Conservation (phyloP, 2,329 filamentous ascomycete genomes). For the Alternaria triticimaculans region DNA sequence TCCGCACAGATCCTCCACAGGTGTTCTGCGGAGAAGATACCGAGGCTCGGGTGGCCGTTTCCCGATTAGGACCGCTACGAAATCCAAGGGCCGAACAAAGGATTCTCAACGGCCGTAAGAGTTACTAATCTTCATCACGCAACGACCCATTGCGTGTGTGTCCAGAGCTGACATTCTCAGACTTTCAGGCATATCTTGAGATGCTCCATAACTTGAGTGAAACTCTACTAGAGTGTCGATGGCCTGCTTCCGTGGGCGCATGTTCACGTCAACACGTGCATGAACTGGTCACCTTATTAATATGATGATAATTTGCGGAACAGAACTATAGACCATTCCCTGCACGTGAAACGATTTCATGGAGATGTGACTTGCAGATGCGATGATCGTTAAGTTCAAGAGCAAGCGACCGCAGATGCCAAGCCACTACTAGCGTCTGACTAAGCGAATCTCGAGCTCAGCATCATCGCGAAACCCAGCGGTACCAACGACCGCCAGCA, state of each 20-base stretch:
- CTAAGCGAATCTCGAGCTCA: conserved; percentile 30
- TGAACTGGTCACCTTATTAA: background rate
- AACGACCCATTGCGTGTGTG: background rate
- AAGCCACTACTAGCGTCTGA: conserved; percentile 19
- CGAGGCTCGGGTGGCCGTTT: conserved; percentile 24
- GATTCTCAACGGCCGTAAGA: background rate
- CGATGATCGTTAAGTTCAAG: background rate
- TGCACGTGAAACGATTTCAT: background rate
- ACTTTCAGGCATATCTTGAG: background rate
- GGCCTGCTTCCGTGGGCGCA: background rate
- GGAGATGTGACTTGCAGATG: background rate
- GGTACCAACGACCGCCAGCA: conserved; percentile 29
- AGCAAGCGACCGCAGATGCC: conserved; percentile 1
- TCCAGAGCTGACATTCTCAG: background rate
- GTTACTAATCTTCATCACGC: background rate
- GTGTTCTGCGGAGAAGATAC: conserved; percentile 32
- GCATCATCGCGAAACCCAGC: conserved; percentile 33
- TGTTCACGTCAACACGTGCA: background rate
- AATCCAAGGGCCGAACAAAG: background rate
- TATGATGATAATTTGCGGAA: background rate
- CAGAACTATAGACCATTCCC: background rate
- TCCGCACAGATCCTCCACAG: conserved; percentile 23
- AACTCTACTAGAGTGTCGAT: background rate
- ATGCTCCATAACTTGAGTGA: background rate
- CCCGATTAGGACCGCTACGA: conserved; percentile 18